phyloP scores from a whole-genome alignment of 768 basidiomycete species.

The Pleurotus pulmonarius region DNA sequence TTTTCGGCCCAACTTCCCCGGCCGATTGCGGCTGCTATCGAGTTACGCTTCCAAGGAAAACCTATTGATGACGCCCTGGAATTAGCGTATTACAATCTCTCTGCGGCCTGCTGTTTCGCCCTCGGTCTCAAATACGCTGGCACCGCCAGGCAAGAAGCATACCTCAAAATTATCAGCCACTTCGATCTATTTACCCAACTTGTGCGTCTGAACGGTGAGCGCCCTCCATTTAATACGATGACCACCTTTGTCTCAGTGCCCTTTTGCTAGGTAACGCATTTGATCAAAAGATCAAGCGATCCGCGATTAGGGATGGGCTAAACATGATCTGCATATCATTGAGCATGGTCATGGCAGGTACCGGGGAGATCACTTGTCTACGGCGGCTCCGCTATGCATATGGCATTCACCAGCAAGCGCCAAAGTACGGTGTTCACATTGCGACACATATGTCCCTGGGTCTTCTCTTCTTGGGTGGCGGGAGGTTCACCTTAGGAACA shows the following conservation, averaged over 20 bases:
- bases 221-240: not conserved
- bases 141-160: conserved; percentile 87
- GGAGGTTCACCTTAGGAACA: conserved; percentile 87
- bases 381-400: conserved; percentile 86
- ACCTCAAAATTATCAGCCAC: conserved; percentile 74
- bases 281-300: conserved; percentile 85
- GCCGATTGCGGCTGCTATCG: conserved; percentile 58
- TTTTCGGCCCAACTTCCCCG: conserved; percentile 63
- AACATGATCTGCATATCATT: conserved; percentile 84
- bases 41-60: conserved; percentile 46
- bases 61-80: conserved; percentile 70
- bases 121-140: conserved; percentile 93
- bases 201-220: conserved; percentile 65
- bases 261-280: conserved; percentile 60
- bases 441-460: conserved; percentile 90
- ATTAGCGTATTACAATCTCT: conserved; percentile 86
- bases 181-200: conserved; percentile 76
- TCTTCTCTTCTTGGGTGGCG: conserved; percentile 89
- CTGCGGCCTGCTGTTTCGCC: conserved; percentile 89
- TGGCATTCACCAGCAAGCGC: conserved; percentile 72
- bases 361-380: conserved; percentile 88
- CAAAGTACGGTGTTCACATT: conserved; percentile 87
- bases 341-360: conserved; percentile 96
- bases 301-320: conserved; percentile 82
- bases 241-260: conserved; percentile 8